Percentiles rank a stretch among this genome's conserved stretches.
These are phyloP conservation scores for Zymoseptoria brevis DNA, from an alignment of 2,329 filamentous ascomycete genomes.

Conservation along the genomic window DNA sequence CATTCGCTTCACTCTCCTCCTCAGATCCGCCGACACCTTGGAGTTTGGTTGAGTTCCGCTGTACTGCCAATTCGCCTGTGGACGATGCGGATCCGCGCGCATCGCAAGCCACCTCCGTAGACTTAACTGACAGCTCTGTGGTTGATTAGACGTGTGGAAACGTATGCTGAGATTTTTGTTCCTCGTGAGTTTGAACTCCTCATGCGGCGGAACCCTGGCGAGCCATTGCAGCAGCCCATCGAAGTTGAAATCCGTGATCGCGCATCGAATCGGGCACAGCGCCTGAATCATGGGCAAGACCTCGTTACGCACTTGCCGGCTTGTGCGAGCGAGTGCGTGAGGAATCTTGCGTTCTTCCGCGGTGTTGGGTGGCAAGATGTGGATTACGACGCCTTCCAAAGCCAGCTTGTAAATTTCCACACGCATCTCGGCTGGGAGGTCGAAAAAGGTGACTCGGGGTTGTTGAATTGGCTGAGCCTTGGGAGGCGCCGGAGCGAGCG, in stretches of 20 bases:
- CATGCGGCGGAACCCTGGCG: slow-evolving; percentile 21
- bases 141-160: slow-evolving; percentile 19
- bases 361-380: slow-evolving; percentile 20
- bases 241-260: slow-evolving; percentile 28
- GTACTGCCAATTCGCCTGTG: slow-evolving; percentile 27
- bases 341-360: slow-evolving; percentile 14
- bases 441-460: slow-evolving; percentile 20
- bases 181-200: slow-evolving; percentile 23
- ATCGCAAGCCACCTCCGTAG: slow-evolving; percentile 25
- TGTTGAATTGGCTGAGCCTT: slow-evolving; percentile 5
- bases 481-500: slow-evolving; percentile 15
- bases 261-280: slow-evolving; percentile 22
- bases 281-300: slow-evolving; percentile 26
- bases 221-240: slow-evolving; percentile 25
- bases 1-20: slow-evolving; percentile 24
- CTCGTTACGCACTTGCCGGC: slow-evolving; percentile 25
- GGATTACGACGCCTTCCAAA: slow-evolving; percentile 23
- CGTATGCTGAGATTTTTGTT: slow-evolving; percentile 22
- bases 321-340: slow-evolving; percentile 22
- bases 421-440: slow-evolving; percentile 27
- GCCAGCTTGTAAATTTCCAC: slow-evolving; percentile 27
- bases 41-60: slow-evolving; percentile 17
- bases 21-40: slow-evolving; percentile 24
- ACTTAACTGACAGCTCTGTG: slow-evolving; percentile 11
- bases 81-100: slow-evolving; percentile 23